Conservation (phyloP, 1,139 yeast species). For the Zygosaccharomyces pseudobailii region DNA sequence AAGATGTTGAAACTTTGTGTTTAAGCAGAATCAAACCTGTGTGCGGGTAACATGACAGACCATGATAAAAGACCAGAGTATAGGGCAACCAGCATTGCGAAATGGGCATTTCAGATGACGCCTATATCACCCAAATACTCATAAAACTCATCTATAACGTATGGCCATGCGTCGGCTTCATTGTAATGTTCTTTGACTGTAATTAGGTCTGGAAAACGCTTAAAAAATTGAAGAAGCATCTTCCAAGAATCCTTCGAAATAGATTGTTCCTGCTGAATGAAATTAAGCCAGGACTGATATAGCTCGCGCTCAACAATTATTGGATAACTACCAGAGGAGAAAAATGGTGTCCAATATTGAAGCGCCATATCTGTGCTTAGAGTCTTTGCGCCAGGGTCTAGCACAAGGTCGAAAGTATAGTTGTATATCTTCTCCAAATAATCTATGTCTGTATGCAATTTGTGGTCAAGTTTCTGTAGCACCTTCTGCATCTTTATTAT, state of each 20-base stretch:
- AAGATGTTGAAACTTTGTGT: background rate
- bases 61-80: background rate
- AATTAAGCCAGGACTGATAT: constrained; percentile 35
- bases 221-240: constrained; percentile 69
- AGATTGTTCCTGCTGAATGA: constrained; percentile 22
- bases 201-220: constrained; percentile 45
- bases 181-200: constrained; percentile 56
- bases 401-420: constrained; percentile 63
- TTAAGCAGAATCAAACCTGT: background rate
- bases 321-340: constrained; percentile 39
- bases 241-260: constrained; percentile 78
- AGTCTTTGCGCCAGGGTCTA: constrained; percentile 59
- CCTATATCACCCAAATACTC: constrained; percentile 45
- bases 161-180: constrained; percentile 89
- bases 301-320: constrained; percentile 49
- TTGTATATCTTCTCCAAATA: constrained; percentile 58
- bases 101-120: background rate
- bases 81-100: background rate
- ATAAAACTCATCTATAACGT: constrained; percentile 79
- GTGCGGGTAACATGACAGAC: constrained; percentile 2
- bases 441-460: constrained; percentile 36
- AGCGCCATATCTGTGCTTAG: constrained; percentile 59
- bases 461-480: constrained; percentile 38
- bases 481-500: constrained; percentile 49
- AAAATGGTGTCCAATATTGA: constrained; percentile 72